Percentiles rank a stretch among this genome's conserved stretches.
phyloP scores from a whole-genome alignment of 805 yeast species.

The Kazachstania africana region DNA sequence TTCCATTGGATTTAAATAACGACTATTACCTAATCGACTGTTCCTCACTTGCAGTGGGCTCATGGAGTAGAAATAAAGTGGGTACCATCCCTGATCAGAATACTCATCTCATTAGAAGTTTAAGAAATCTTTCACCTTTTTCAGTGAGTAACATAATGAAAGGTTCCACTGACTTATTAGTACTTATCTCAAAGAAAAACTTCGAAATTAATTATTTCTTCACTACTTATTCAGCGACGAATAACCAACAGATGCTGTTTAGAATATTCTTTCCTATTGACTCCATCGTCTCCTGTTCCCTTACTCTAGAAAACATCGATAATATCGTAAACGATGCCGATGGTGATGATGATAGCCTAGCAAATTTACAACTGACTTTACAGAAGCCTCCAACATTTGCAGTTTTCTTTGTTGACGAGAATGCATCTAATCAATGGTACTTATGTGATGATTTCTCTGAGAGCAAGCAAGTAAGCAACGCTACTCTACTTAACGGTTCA shows the following conservation, averaged over 20 bases:
- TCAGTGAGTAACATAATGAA: conserved; percentile 53
- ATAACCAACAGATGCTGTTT: conserved; percentile 55
- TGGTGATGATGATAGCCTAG: conserved; percentile 1
- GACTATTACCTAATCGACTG: conserved; percentile 61
- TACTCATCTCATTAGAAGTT: conserved; percentile 30
- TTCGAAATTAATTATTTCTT: conserved; percentile 69
- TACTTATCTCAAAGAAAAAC: conserved; percentile 60
- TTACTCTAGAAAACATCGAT: conserved; percentile 34
- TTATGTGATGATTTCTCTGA: conserved; percentile 78
- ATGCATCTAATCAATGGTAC: conserved; percentile 34
- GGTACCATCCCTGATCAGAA: conserved; percentile 37
- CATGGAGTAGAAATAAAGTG: conserved; percentile 68
- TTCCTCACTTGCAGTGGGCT: conserved; percentile 58
- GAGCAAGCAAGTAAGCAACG: conserved; percentile 68
- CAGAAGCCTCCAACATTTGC: conserved; percentile 66
- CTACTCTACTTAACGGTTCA: conserved; percentile 49
- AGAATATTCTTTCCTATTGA: conserved; percentile 61
- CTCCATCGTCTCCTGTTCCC: conserved; percentile 46
- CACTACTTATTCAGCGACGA: conserved; percentile 59
- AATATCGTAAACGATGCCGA: conserved; percentile 6
- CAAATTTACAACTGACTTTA: conserved; percentile 39
- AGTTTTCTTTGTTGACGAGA: conserved; percentile 51
- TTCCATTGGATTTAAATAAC: conserved; percentile 49
- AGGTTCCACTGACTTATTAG: conserved; percentile 53
- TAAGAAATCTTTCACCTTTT: conserved; percentile 56